phyloP scores from a whole-genome alignment of 768 basidiomycete species.

The Epithele typhae region DNA sequence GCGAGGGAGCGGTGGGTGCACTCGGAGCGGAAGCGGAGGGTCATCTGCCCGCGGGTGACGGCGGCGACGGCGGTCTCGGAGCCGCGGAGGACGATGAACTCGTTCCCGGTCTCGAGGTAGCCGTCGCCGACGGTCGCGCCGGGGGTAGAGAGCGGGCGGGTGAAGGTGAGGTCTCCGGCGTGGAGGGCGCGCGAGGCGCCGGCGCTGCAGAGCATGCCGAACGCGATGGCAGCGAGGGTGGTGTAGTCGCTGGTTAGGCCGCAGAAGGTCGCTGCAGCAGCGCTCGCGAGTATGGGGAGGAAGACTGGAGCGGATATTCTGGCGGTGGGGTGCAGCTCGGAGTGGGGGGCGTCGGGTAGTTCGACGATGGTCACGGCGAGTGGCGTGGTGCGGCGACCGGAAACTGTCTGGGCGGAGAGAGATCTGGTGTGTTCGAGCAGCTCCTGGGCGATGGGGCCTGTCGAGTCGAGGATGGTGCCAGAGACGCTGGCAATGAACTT shows the following conservation, averaged over 20 bases:
- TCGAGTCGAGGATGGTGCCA: not conserved
- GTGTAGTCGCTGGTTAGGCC: conserved; percentile 6
- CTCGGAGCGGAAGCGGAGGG: conserved; percentile 4
- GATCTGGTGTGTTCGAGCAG: not conserved
- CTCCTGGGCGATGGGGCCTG: conserved; percentile 1
- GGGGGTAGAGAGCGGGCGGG: not conserved
- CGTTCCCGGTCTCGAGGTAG: conserved; percentile 11
- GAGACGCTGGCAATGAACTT: conserved; percentile 8
- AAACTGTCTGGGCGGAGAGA: not conserved
- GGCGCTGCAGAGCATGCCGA: conserved; percentile 9
- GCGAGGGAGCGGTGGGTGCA: not conserved
- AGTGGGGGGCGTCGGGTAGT: not conserved
- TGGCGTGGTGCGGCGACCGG: conserved; percentile 8
- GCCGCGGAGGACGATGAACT: conserved; percentile 9
- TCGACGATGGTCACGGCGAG: conserved; percentile 8
- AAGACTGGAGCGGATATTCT: conserved; percentile 3
- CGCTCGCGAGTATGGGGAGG: conserved; percentile 10
- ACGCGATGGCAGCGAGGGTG: conserved; percentile 3
- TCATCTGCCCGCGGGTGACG: conserved; percentile 10
- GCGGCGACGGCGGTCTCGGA: conserved; percentile 5
- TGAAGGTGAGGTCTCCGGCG: conserved; percentile 10
- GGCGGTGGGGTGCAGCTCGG: conserved; percentile 6
- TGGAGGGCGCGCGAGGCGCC: conserved; percentile 2
- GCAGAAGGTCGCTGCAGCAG: conserved; percentile 6
- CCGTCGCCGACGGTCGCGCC: conserved; percentile 11